These are phyloP conservation scores for Sporisorium sorghi DNA, from an alignment of 1,284 basidiomycete genomes.

Conservation along the genomic window DNA sequence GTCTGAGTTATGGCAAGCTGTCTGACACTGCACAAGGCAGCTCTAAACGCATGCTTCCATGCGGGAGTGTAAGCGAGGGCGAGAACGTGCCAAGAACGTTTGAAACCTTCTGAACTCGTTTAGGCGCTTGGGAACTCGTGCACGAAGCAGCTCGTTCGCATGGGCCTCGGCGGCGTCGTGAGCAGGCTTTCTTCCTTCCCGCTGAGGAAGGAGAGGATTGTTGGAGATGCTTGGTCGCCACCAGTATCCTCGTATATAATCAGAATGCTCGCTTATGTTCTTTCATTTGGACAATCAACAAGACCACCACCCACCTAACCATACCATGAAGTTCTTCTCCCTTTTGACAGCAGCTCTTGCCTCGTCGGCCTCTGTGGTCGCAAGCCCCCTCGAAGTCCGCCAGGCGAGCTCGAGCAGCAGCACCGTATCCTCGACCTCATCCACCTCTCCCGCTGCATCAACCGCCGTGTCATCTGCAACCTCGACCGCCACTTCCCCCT, in stretches of 20 bases:
- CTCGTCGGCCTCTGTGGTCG: slow-evolving; percentile 12
- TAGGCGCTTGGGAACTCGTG: background rate
- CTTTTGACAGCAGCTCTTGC: slow-evolving; percentile 18
- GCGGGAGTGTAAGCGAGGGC: slow-evolving; percentile 19
- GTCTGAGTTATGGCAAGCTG: background rate
- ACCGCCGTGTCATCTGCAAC: background rate
- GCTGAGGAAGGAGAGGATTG: background rate
- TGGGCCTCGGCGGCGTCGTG: background rate
- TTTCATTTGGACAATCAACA: background rate
- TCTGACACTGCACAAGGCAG: background rate
- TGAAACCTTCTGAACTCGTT: slow-evolving; percentile 4
- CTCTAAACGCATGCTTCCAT: background rate
- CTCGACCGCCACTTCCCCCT: background rate
- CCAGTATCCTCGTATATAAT: background rate
- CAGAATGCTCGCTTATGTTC: background rate
- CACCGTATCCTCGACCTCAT: background rate
- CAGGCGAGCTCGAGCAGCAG: slow-evolving; percentile 26
- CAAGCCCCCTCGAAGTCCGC: slow-evolving; percentile 31
- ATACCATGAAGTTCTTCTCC: slow-evolving; percentile 30
- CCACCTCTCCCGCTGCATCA: background rate
- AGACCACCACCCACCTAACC: background rate
- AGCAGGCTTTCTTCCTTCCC: background rate
- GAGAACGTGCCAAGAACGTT: slow-evolving; percentile 23
- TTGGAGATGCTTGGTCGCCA: background rate
- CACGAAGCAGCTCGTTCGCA: background rate